Base-by-base conservation (phyloP, 2,329 filamentous ascomycete genomes). In the Reticulascus tulasneorum region DNA sequence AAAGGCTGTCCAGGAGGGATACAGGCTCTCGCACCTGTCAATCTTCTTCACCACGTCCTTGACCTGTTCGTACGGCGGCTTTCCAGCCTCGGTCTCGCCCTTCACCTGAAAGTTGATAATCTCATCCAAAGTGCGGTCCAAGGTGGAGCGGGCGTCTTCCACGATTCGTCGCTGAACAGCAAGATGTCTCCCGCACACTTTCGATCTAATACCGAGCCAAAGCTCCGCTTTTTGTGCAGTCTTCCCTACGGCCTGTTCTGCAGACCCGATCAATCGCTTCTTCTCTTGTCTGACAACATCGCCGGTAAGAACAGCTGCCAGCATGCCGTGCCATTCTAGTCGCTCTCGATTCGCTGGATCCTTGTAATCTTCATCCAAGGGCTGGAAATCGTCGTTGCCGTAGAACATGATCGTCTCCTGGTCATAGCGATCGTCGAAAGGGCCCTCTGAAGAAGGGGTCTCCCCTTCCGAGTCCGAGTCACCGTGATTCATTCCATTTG, bases 201-300 rank as follows among this genome's bases (percentile, higher is more conserved):
- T 88, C 30, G 93, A 84, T 37, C 90, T 77, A 21, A 96, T 77
- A 7, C 89, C 91, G 29, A 96, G 68, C 90, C 93, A 98, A 15
- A 97, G 73, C 55, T 86, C 85, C 21, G 79, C 77, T 53, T 85
- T 84, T 46, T 89, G 79, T 29, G 87, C 85, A 31, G 76, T 71
- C 46, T 76, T 76, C 37, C 71, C 73, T 8, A 66, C 57, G 42
- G 74, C 66, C 47, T 73, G 70, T 35, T 82, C 79, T 10, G 73
- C 70, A 5, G 86, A 83, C 29, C 88, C 90, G 48, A 94, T 93
- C 53, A 98, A 63, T 28, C 93, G 81, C 61, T 95, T 94, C 72
- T 98, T 98, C 66, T 98, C 93, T 61, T 98, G 93, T 52, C 88
- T 87, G 39, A 98, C 91, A 8, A 98, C 93, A 59, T 98, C 93